Base-by-base conservation (phyloP, 2,329 filamentous ascomycete species). In the Ophiocordyceps robertsii region DNA sequence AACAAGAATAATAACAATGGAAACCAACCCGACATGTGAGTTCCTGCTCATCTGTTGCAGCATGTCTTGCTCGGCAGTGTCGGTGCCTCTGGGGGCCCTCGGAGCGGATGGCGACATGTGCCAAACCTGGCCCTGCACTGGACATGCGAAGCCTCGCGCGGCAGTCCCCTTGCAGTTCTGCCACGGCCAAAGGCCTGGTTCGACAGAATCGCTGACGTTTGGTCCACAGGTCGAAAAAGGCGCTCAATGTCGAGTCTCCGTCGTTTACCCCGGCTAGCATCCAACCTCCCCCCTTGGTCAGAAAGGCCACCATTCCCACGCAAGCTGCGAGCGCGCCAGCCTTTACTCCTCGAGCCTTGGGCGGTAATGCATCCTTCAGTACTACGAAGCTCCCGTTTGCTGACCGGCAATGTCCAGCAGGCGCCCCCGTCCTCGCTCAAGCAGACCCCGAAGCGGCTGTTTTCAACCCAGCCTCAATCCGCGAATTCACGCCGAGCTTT, bases 211-310 rank as follows among this genome's bases (percentile, higher is more conserved):
- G 24, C 24, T 27, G 24, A 27, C 24, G 24, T 27, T 27, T 27
- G 3, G 9, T 27, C 9, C 3, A 27, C 45, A 72, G 69, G 46
- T 57, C 68, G 21, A 87, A 86, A 63, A 92, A 88, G 62, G 71
- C 82, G 27, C 72, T 98, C 51, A 98, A 94, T 61, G 92, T 95
- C 56, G 92, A 96, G 56, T 96, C 92, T 9, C 90, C 92, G 12
- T 86, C 90, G 39, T 98, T 98, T 60, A 95, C 87, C 0, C 90
- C 90, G 6, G 68, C 75, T 13, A 66, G 60, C 45, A 52, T 70
- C 37, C 62, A 64, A 45, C 44, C 47, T 10, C 51, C 72, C 21
- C 63, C 66, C 1, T 56, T 27, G 24, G 24, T 65, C 21, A 87
- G 87, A 62, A 83, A 83, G 54, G 73, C 81, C 10, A 81, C 81